A percentile compares a stretch with the other conserved stretches of the same genome.
Evolutionary conservation across 78 protist species (phyloP).

Genomic region (Monocercomonoides exilis): DNA sequence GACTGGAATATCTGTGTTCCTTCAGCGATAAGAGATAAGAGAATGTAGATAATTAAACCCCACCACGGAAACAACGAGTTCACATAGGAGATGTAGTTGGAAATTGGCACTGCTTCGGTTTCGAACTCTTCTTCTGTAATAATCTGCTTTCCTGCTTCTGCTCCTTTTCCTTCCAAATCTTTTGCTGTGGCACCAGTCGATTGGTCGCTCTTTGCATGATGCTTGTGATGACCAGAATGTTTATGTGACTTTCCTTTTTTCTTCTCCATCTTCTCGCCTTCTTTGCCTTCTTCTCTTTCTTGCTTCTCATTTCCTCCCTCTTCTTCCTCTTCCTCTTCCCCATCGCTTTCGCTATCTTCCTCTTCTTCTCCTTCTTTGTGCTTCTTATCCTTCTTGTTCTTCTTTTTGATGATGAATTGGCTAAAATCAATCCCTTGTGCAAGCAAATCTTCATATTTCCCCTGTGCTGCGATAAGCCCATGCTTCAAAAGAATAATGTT

Average conservation of each 20-base stretch:
- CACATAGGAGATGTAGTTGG: background rate
- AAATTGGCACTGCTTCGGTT: background rate
- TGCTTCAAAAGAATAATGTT: constrained; percentile 41
- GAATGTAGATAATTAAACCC: background rate
- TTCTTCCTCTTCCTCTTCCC: background rate
- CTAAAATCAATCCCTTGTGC: background rate
- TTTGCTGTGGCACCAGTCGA: background rate
- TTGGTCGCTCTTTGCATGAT: background rate
- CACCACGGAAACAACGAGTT: background rate
- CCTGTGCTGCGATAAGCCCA: constrained; percentile 52
- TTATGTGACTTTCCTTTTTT: background rate
- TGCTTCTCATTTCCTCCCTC: background rate
- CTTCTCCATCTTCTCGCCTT: background rate
- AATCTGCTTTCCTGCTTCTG: background rate
- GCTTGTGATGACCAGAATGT: background rate
- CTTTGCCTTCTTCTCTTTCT: background rate
- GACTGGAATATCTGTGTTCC: background rate
- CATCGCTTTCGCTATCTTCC: background rate
- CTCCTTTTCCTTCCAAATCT: background rate
- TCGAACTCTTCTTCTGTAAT: background rate
- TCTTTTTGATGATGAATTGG: background rate
- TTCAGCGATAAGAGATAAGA: background rate
- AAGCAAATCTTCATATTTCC: constrained; percentile 14
- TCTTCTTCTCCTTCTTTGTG: too few relatives aligned
- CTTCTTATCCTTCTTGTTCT: background rate